Conservation (phyloP, 2,329 filamentous ascomycete species). For the Knoxdaviesia proteae region DNA sequence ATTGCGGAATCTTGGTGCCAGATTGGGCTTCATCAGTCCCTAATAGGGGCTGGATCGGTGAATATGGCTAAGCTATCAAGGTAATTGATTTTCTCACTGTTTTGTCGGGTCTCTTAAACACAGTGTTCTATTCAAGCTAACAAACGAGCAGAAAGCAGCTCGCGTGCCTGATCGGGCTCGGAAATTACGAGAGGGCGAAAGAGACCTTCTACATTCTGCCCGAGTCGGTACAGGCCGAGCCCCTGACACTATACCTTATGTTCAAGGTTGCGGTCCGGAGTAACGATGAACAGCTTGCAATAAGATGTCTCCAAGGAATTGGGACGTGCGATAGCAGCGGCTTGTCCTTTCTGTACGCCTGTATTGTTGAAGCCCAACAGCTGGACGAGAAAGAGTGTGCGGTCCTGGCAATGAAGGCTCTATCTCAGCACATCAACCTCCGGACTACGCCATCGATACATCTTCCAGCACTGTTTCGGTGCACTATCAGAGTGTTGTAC, state of each 20-base stretch:
- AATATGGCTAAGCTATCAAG: slow-evolving; percentile 51
- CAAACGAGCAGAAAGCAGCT: slow-evolving; percentile 42
- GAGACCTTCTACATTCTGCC: slow-evolving; percentile 39
- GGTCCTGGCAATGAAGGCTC: slow-evolving; percentile 14
- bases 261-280: slow-evolving; percentile 49
- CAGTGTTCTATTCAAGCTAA: too few species aligned
- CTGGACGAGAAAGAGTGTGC: slow-evolving; percentile 39
- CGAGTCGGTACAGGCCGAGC: slow-evolving; percentile 32
- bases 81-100: slow-evolving; percentile 16
- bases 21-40: slow-evolving; percentile 44
- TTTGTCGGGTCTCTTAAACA: too few species aligned
- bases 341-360: slow-evolving; percentile 53
- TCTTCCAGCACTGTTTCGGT: slow-evolving; percentile 20
- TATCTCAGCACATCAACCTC: slow-evolving; percentile 10
- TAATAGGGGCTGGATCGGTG: slow-evolving; percentile 39
- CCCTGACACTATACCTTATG: slow-evolving; percentile 50
- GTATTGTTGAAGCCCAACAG: slow-evolving; percentile 55
- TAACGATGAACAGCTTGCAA: slow-evolving; percentile 35
- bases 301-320: slow-evolving; percentile 41
- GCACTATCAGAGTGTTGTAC: slow-evolving; percentile 29
- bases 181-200: slow-evolving; percentile 30
- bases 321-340: slow-evolving; percentile 25
- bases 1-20: slow-evolving; percentile 49
- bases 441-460: slow-evolving; percentile 9
- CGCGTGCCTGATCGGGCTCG: slow-evolving; percentile 40